These are phyloP conservation scores for Cubamyces sp. DNA, from an alignment of 768 basidiomycete species.

Conservation along the genomic window DNA sequence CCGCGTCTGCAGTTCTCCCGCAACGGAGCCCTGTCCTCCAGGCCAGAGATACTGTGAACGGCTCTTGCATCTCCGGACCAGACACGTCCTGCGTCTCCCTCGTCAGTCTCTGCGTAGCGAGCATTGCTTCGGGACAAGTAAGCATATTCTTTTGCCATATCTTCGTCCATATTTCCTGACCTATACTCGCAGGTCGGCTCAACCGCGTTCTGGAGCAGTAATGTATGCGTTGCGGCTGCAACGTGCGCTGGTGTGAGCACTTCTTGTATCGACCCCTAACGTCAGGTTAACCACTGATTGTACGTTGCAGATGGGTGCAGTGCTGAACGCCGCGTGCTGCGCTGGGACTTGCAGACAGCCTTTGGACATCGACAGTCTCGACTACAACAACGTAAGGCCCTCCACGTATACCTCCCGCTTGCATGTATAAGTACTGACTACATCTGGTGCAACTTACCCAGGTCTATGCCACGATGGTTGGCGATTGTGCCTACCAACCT, in stretches of 20 bases:
- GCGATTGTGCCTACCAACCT: slow-evolving; percentile 2
- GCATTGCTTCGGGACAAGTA: background rate
- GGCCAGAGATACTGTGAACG: background rate
- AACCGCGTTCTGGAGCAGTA: slow-evolving; percentile 6
- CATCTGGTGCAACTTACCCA: background rate
- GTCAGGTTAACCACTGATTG: background rate
- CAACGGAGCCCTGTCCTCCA: too few relatives aligned
- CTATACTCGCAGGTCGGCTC: background rate
- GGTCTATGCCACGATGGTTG: slow-evolving; percentile 7
- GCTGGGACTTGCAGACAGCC: slow-evolving; percentile 11
- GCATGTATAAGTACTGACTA: background rate
- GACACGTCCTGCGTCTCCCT: slow-evolving; percentile 2
- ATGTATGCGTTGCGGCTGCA: slow-evolving; percentile 3
- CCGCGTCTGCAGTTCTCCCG: too few relatives aligned
- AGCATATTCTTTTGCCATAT: too few relatives aligned
- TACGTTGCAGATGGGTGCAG: background rate
- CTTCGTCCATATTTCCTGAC: too few relatives aligned
- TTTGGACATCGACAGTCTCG: background rate
- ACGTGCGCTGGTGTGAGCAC: slow-evolving; percentile 2
- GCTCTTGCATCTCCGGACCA: slow-evolving; percentile 4
- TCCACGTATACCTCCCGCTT: too few relatives aligned
- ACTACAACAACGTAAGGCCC: slow-evolving; percentile 3
- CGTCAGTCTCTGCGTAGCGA: background rate
- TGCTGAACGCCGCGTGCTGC: slow-evolving; percentile 9
- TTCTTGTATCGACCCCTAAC: background rate